Percentiles rank a stretch among this genome's conserved stretches.
Evolutionary conservation across 345 rosid species (phyloP).

Genomic region (Rhodamnia argentea): DNA sequence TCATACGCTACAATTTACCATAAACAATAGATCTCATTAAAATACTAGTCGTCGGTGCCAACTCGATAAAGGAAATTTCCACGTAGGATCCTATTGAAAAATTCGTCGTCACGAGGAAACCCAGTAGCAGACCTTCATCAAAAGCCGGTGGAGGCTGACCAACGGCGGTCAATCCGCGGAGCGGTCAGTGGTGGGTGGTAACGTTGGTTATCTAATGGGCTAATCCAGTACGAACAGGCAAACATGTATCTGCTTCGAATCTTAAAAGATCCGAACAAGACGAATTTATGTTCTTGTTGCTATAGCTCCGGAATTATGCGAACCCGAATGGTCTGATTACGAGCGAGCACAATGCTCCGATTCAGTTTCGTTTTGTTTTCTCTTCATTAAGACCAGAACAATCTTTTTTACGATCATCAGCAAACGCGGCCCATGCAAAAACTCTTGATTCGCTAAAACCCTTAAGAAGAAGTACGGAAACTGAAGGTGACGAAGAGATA

Average conservation of each 20-base stretch:
- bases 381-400: neutral
- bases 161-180: neutral
- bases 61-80: neutral
- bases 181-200: neutral
- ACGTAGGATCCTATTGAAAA: neutral
- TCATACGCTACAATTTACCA: neutral
- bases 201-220: neutral
- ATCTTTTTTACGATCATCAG: neutral
- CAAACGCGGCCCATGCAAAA: neutral
- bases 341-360: too few species aligned
- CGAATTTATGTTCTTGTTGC: too few species aligned
- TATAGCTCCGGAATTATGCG: too few species aligned
- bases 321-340: too few species aligned
- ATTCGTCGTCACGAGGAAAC: neutral
- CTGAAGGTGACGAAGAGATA: neutral
- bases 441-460: neutral
- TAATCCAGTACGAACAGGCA: neutral
- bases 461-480: neutral
- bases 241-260: neutral
- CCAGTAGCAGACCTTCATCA: neutral
- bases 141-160: neutral
- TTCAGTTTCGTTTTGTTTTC: neutral
- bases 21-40: neutral
- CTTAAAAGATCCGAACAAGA: neutral
- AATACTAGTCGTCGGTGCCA: neutral